phyloP scores from a whole-genome alignment of 1,284 basidiomycete genomes.

The Fereydounia khargensis region DNA sequence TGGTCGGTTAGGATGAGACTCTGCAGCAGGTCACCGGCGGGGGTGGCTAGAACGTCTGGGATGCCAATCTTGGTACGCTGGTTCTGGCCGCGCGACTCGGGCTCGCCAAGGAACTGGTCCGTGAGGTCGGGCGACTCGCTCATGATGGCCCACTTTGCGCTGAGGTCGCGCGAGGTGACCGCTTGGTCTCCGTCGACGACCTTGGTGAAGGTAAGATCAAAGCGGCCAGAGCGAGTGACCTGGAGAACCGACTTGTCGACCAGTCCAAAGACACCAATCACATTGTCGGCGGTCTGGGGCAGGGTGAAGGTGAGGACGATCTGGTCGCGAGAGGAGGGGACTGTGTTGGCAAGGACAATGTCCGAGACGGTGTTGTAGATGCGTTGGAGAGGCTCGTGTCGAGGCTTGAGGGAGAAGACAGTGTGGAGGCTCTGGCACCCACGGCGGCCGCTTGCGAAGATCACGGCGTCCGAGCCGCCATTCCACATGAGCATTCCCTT shows the following conservation, averaged over 20 bases:
- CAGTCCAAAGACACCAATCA: conserved; percentile 47
- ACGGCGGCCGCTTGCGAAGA: conserved; percentile 52
- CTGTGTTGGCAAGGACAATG: conserved; percentile 21
- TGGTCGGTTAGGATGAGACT: conserved; percentile 52
- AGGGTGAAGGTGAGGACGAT: conserved; percentile 45
- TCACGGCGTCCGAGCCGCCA: conserved; percentile 43
- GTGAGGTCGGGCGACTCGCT: conserved; percentile 48
- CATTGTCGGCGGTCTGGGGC: conserved; percentile 29
- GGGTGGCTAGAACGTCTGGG: conserved; percentile 30
- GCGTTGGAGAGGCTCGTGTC: conserved; percentile 45
- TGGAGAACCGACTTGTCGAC: conserved; percentile 47
- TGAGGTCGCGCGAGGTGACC: conserved; percentile 35
- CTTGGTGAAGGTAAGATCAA: conserved; percentile 51
- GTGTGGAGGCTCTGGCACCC: conserved; percentile 45
- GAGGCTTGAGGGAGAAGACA: conserved; percentile 32
- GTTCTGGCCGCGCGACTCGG: conserved; percentile 42
- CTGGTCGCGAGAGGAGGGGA: conserved; percentile 30
- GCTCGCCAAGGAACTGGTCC: conserved; percentile 49
- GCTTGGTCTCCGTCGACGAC: conserved; percentile 35
- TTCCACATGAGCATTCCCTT: conserved; percentile 45
- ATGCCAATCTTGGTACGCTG: conserved; percentile 43
- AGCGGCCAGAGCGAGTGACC: conserved; percentile 36
- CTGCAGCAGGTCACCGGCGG: conserved; percentile 36
- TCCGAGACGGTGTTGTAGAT: conserved; percentile 31
- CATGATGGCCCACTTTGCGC: conserved; percentile 47